Evolutionary conservation across 768 basidiomycete species (phyloP).

Genomic region (Suillus tomentosus): DNA sequence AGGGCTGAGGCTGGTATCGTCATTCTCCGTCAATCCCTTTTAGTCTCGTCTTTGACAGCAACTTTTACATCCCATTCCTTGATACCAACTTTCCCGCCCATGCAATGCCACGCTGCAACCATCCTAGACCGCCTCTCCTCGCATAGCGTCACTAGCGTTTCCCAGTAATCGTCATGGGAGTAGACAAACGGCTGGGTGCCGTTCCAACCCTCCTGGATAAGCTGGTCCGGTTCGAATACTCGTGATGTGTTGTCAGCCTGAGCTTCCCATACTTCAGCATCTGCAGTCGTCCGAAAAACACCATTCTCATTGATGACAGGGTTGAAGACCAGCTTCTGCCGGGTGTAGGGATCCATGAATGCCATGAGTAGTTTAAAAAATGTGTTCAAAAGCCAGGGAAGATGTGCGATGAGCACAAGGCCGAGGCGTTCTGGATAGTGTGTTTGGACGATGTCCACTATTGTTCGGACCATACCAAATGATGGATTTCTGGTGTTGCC

Average conservation of each 20-base stretch:
- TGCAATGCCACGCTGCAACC: constrained; percentile 62
- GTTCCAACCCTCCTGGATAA: constrained; percentile 71
- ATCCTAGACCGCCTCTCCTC: constrained; percentile 49
- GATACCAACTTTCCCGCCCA: constrained; percentile 70
- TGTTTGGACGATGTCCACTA: too few species aligned
- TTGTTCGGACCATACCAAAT: too few species aligned
- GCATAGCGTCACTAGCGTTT: constrained; percentile 56
- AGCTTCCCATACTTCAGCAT: constrained; percentile 14
- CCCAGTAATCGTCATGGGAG: constrained; percentile 76
- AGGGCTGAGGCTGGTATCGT: neutral
- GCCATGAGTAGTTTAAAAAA: constrained; percentile 81
- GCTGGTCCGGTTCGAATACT: constrained; percentile 67
- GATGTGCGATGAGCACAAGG: constrained; percentile 53
- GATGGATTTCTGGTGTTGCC: too few species aligned
- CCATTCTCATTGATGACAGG: constrained; percentile 39
- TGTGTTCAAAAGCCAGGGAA: constrained; percentile 75
- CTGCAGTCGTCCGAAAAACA: constrained; percentile 27
- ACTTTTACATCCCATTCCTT: constrained; percentile 81
- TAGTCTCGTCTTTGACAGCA: constrained; percentile 20
- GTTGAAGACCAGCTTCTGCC: constrained; percentile 75
- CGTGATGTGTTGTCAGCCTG: constrained; percentile 4
- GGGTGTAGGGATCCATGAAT: constrained; percentile 82
- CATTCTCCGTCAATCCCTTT: neutral
- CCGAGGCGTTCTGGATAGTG: too few species aligned
- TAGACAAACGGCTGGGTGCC: constrained; percentile 72